Base-by-base conservation (phyloP, 192 early-diverging fungal genomes). In the Entomortierella lignicola region DNA sequence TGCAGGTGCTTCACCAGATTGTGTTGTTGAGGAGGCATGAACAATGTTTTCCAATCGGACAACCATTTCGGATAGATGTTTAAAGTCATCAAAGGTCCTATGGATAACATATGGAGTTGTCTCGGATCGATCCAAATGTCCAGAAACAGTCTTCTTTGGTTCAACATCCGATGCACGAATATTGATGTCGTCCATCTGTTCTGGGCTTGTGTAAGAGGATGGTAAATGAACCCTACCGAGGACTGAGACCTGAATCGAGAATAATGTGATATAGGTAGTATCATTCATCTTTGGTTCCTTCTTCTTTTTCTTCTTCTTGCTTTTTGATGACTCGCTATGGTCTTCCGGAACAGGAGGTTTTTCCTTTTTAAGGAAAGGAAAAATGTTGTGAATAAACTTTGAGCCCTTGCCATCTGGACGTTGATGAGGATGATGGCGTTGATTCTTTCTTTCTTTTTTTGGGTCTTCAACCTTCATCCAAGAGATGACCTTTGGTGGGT, bases 81-180 rank as follows among this genome's bases (percentile, higher is more conserved):
- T 48, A 27, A 79, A 70, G n/a, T 79, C 75, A 27, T 79, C 75
- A 39, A 79, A 79, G 11, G 75, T 70, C 55, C 75, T 27, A 34
- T 79, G 75, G 62, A 79, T 79, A 8, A 79, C 75, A 66, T 70
- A 79, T 0, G 75, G 70, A 0, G 75, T 79, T 31, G 75, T 79
- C 17, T 69, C 75, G 15, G 75, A 60, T 15, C 48, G 61, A 43
- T 64, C 32, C 18, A 79, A 31, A 23, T 70, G 68, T 13, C 57
- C 75, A 17, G 66, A 52, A 13, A 79, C 52, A 2, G 47, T 70
- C 47, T 60, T 79, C 30, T 63, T 66, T 2, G 72, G 72, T 20
- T 29, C 48, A 20, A 66, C 2, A 48, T 66, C 64, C n/a, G 59
- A 21, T 60, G 60, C n/a, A 2, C 51, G 43, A 37, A 37, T 29